Base-by-base conservation (phyloP, 192 early-diverging fungal genomes). In the Coemansia sp. region DNA sequence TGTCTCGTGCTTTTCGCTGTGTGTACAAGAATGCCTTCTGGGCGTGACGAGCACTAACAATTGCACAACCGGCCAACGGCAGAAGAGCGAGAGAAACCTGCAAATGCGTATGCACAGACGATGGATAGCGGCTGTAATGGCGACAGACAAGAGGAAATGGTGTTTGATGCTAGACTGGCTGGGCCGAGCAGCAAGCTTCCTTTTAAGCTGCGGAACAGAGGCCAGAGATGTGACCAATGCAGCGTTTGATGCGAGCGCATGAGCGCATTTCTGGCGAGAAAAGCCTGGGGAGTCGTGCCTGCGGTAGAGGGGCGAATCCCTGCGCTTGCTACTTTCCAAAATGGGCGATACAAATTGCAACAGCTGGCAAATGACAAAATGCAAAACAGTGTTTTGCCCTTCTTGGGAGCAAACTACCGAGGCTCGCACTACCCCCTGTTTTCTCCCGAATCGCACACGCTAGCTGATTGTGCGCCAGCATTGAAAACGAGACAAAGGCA, bases 41-140 rank as follows among this genome's bases (percentile, higher is more conserved):
- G 62, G 62, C 62, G 62, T 64, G 62, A 64, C 52, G 55, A 44
- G 15, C 2, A 34, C 49, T 38, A 52, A 62, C 60, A 62, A 62
- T 62, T 38, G 60, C 23, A 14, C 40, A n/a, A 44, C 40, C 40
- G 40, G 40, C 21, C 14, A 44, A 15, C 40, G 40, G 14, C 40
- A 15, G 40, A 44, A 44, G 11, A 44, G 40, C 15, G 40, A 44
- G 40, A 44, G 40, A 44, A 44, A 14, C 11, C 11, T 44, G 40
- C 40, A 44, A 49, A 12, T 52, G 50, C 28, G 52, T 54, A 23
- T 54, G 47, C 47, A 48, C 47, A 48, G 47, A 48, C 7, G 40
- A n/a, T 44, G 40, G 15, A 48, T 60, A 47, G 26, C 28, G 48
- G 44, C 46, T 42, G 55, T 25, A 59, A n/a, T n/a, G 38, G 58